These are phyloP conservation scores for Mycena polygramma DNA, from an alignment of 768 basidiomycete genomes.

Conservation along the genomic window DNA sequence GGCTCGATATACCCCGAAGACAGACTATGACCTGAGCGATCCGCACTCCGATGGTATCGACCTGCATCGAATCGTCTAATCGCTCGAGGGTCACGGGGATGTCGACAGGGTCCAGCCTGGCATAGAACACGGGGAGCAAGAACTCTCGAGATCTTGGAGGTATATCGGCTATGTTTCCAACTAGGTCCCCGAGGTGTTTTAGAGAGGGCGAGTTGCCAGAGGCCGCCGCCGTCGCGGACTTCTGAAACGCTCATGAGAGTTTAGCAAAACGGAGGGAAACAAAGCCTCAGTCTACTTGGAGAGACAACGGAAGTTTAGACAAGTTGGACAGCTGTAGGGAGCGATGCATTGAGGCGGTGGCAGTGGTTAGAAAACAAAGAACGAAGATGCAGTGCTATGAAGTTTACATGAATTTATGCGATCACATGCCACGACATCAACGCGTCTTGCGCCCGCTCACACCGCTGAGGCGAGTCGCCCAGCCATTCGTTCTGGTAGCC, in stretches of 20 bases:
- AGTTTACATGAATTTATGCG: too few species aligned
- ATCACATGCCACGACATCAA: too few species aligned
- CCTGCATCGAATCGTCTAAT: neutral
- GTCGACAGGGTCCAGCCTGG: neutral
- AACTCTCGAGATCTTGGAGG: neutral
- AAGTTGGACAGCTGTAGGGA: neutral
- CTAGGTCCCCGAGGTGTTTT: too few species aligned
- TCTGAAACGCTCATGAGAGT: neutral
- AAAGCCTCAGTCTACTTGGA: neutral
- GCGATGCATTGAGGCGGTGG: neutral
- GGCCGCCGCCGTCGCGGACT: neutral
- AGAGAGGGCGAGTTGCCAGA: neutral
- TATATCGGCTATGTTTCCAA: neutral
- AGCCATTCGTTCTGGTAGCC: too few species aligned
- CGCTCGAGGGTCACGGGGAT: neutral
- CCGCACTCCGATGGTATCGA: neutral
- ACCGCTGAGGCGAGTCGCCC: too few species aligned
- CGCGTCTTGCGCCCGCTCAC: too few species aligned
- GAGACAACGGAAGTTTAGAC: neutral
- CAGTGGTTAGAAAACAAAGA: too few species aligned
- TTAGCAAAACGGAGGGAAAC: neutral
- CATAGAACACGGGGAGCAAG: neutral
- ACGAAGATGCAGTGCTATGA: too few species aligned
- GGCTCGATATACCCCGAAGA: neutral
- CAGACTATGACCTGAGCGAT: neutral